Evolutionary conservation across 345 rosid species (phyloP).

Genomic region (Salix udensis): DNA sequence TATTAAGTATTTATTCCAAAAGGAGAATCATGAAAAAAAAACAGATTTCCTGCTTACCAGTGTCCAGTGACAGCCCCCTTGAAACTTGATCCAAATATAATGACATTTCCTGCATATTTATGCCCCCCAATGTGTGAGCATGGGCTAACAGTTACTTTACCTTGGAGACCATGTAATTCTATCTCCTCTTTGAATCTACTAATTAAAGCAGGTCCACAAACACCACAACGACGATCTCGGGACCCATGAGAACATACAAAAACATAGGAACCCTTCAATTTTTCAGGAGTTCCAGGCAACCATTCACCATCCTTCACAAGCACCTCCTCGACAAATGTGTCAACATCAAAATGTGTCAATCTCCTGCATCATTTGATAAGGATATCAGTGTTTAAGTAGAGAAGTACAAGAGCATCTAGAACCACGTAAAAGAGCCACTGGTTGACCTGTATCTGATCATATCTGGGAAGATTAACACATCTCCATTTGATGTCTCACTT

Average conservation of each 20-base stretch:
- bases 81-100: slow-evolving; percentile 63
- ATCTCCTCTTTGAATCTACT: slow-evolving; percentile 86
- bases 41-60: slow-evolving; percentile 47
- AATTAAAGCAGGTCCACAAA: slow-evolving; percentile 85
- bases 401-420: slow-evolving; percentile 6
- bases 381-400: slow-evolving; percentile 14
- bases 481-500: slow-evolving; percentile 93
- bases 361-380: slow-evolving; percentile 61
- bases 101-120: slow-evolving; percentile 91
- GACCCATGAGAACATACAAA: slow-evolving; percentile 95
- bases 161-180: slow-evolving; percentile 60
- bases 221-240: slow-evolving; percentile 83
- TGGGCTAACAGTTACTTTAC: slow-evolving; percentile 87
- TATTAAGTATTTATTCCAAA: slow-evolving; percentile 3
- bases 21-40: neutral
- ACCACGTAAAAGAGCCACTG: slow-evolving; percentile 4
- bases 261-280: slow-evolving; percentile 66
- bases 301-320: slow-evolving; percentile 93
- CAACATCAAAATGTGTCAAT: slow-evolving; percentile 97
- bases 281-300: slow-evolving; percentile 90
- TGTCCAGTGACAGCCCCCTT: slow-evolving; percentile 67
- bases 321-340: slow-evolving; percentile 95
- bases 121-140: slow-evolving; percentile 98
- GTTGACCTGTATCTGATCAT: slow-evolving; percentile 92
- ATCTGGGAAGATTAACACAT: slow-evolving; percentile 93